These are phyloP conservation scores for Geotrichum siamense DNA, from an alignment of 1,139 yeast genomes.

Conservation along the genomic window DNA sequence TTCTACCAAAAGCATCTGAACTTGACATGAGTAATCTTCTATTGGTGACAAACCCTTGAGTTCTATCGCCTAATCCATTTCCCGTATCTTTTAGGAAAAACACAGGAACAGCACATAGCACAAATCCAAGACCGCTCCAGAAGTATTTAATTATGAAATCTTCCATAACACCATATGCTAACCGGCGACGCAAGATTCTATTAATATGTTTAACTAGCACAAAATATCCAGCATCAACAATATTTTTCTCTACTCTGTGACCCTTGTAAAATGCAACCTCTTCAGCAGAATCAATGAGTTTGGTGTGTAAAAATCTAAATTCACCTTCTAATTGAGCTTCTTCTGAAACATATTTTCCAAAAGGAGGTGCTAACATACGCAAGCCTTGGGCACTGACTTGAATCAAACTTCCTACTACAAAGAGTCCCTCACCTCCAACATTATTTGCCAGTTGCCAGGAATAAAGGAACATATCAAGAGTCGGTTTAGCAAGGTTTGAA, in stretches of 20 bases:
- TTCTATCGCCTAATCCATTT: slow-evolving; percentile 29
- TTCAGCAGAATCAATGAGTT: slow-evolving; percentile 70
- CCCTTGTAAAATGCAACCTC: slow-evolving; percentile 85
- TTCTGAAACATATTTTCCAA: slow-evolving; percentile 72
- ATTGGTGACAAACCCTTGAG: slow-evolving; percentile 72
- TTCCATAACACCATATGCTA: slow-evolving; percentile 54
- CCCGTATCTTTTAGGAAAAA: slow-evolving; percentile 42
- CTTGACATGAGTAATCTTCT: slow-evolving; percentile 78
- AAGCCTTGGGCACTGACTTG: slow-evolving; percentile 72
- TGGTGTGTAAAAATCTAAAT: slow-evolving; percentile 74
- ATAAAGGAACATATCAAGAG: slow-evolving; percentile 72
- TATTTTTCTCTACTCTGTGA: slow-evolving; percentile 69
- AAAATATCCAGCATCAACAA: slow-evolving; percentile 73
- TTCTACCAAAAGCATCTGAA: slow-evolving; percentile 81
- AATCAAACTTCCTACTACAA: slow-evolving; percentile 72
- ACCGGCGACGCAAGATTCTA: slow-evolving; percentile 71
- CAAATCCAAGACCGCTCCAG: slow-evolving; percentile 93
- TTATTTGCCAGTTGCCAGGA: slow-evolving; percentile 70
- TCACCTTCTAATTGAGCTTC: slow-evolving; percentile 81
- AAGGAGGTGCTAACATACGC: slow-evolving; percentile 79
- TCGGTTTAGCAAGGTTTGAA: slow-evolving; percentile 81
- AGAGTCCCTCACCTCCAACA: slow-evolving; percentile 79
- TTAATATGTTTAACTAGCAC: slow-evolving; percentile 72
- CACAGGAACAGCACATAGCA: slow-evolving; percentile 82
- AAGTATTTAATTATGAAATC: slow-evolving; percentile 79